Conservation (phyloP, 1,139 yeast genomes). For the Suhomyces ambrosiae region DNA sequence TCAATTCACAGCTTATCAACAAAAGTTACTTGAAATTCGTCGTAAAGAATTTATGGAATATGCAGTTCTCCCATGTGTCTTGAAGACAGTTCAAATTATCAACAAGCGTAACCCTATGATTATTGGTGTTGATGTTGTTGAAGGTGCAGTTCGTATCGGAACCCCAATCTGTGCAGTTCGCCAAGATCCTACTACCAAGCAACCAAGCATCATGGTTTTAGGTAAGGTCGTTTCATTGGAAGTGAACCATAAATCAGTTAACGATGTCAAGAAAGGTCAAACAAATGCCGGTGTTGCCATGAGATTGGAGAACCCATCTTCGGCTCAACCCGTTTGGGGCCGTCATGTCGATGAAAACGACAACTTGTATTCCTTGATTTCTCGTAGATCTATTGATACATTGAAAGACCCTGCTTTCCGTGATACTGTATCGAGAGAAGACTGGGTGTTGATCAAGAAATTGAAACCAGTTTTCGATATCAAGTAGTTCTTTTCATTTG, state of each 20-base stretch:
- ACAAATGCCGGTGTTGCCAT: constrained; percentile 98
- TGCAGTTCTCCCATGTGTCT: constrained; percentile 94
- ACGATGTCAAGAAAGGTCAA: constrained; percentile 86
- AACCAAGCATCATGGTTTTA: constrained; percentile 67
- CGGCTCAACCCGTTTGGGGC: constrained; percentile 98
- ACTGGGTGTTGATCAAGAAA: constrained; percentile 88
- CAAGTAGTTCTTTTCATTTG: constrained; percentile 38
- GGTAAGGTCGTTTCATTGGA: constrained; percentile 90
- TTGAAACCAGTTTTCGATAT: constrained; percentile 86
- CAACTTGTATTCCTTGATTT: constrained; percentile 79
- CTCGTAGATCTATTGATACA: constrained; percentile 92
- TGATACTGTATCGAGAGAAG: constrained; percentile 89
- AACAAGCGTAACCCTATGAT: constrained; percentile 99
- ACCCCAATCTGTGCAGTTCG: constrained; percentile 97
- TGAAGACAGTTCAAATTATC: constrained; percentile 92
- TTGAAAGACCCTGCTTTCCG: constrained; percentile 98
- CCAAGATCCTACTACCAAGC: constrained; percentile 80
- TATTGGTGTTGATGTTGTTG: constrained; percentile 95
- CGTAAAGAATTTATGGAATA: constrained; percentile 85
- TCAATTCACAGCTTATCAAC: constrained; percentile 90
- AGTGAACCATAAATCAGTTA: constrained; percentile 87
- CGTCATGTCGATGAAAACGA: constrained; percentile 97
- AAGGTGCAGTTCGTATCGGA: constrained; percentile 87
- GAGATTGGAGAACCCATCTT: constrained; percentile 90
- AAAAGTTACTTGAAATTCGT: constrained; percentile 82